Evolutionary conservation across 495 filamentous ascomycete genomes (phyloP).

Genomic region (Usnea hakonensis): DNA sequence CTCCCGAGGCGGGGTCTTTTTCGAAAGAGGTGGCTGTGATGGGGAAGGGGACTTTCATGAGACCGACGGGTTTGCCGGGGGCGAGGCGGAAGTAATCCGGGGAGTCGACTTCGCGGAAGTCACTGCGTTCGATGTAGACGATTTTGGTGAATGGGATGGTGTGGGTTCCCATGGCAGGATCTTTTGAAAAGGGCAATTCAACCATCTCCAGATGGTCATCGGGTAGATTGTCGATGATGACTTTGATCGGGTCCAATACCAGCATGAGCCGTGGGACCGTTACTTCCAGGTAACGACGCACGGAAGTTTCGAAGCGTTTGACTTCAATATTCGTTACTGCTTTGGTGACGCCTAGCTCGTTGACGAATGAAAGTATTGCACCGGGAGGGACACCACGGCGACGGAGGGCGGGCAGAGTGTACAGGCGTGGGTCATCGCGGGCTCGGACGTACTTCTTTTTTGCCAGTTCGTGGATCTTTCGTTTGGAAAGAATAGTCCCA

Average conservation of each 20-base stretch:
- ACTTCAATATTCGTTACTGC: constrained; percentile 64
- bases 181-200: constrained; percentile 68
- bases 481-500: constrained; percentile 77
- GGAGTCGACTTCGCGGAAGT: constrained; percentile 81
- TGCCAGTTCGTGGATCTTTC: constrained; percentile 71
- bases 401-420: constrained; percentile 77
- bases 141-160: constrained; percentile 72
- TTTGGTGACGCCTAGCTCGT: constrained; percentile 82
- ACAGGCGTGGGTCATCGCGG: constrained; percentile 87
- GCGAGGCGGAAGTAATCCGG: constrained; percentile 91
- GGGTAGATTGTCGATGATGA: constrained; percentile 64
- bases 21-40: constrained; percentile 72
- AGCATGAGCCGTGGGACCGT: constrained; percentile 82
- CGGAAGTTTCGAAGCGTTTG: constrained; percentile 64
- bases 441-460: constrained; percentile 62
- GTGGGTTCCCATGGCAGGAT: constrained; percentile 52
- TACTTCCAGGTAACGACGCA: constrained; percentile 73
- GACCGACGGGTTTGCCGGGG: constrained; percentile 80
- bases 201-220: constrained; percentile 56
- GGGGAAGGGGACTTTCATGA: constrained; percentile 74
- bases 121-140: constrained; percentile 85
- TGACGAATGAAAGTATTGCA: constrained; percentile 79
- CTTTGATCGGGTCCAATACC: constrained; percentile 60
- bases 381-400: constrained; percentile 79
- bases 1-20: constrained; percentile 60